Conservation (phyloP, 495 filamentous ascomycete genomes). For the Penicillium malachiteum region DNA sequence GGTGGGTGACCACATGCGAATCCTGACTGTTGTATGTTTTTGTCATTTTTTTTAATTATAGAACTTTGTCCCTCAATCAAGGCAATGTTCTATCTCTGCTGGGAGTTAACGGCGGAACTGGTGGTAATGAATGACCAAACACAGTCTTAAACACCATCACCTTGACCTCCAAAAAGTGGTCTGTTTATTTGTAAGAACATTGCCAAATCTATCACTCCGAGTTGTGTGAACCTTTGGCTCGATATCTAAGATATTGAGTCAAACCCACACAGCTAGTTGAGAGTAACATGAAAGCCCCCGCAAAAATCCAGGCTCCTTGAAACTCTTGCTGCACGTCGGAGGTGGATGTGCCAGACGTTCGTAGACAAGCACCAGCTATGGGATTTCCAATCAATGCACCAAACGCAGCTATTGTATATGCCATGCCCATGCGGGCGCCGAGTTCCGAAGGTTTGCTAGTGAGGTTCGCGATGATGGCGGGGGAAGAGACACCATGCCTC, state of each 20-base stretch:
- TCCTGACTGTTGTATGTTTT: no score
- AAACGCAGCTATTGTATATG: not conserved
- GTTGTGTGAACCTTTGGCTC: no score
- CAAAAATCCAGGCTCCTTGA: not conserved
- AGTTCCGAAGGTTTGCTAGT: not conserved
- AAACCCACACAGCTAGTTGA: not conserved
- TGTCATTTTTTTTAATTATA: no score
- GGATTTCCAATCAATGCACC: not conserved
- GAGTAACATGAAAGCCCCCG: not conserved
- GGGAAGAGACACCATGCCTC: not conserved
- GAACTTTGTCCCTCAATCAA: no score
- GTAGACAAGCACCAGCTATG: not conserved
- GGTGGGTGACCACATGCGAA: no score
- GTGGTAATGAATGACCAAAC: no score
- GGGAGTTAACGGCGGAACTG: no score
- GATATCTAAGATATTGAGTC: constrained; percentile 21
- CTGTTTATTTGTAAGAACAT: no score
- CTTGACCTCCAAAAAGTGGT: no score
- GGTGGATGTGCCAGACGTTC: not conserved
- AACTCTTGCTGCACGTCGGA: not conserved
- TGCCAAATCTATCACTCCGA: no score
- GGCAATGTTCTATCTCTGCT: no score
- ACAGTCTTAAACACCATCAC: no score
- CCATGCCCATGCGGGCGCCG: not conserved
- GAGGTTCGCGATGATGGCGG: not conserved